Conservation (phyloP, 2,329 filamentous ascomycete species). For the Colletotrichum sp. region DNA sequence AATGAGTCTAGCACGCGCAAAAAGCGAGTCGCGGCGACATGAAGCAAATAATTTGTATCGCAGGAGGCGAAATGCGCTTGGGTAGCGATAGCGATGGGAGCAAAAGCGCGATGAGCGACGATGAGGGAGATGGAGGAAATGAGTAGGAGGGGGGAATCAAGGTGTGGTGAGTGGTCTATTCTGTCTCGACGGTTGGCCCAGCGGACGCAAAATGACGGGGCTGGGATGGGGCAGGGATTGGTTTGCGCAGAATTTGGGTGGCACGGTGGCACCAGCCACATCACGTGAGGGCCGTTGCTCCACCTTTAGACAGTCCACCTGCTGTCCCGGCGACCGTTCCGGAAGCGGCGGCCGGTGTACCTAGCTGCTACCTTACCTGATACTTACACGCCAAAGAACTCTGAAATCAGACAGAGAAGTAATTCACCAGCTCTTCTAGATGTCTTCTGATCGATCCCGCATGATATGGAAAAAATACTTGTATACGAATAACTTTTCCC, state of each 20-base stretch:
- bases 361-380: neutral
- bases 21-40: constrained; percentile 17
- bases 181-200: constrained; percentile 10
- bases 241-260: constrained; percentile 9
- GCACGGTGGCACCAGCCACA: constrained; percentile 18
- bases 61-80: constrained; percentile 4
- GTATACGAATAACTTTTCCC: neutral
- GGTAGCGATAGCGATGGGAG: constrained; percentile 19
- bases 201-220: constrained; percentile 24
- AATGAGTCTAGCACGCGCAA: constrained; percentile 15
- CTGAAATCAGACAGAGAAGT: neutral
- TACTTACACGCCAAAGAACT: neutral
- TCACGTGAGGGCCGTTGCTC: constrained; percentile 8
- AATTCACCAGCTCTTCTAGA: rapidly evolving
- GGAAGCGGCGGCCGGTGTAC: constrained; percentile 1
- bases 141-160: constrained; percentile 22
- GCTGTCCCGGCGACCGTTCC: constrained; percentile 19
- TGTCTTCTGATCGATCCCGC: neutral
- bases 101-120: constrained; percentile 20
- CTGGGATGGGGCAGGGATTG: constrained; percentile 22
- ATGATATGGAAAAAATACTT: neutral
- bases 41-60: constrained; percentile 17
- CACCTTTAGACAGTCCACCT: neutral
- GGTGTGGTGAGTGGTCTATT: constrained; percentile 20
- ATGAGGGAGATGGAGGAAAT: constrained; percentile 20